Percentiles rank a stretch among this genome's conserved stretches.
Evolutionary conservation across 495 filamentous ascomycete genomes (phyloP).

Genomic region (Penicillium nucicola): DNA sequence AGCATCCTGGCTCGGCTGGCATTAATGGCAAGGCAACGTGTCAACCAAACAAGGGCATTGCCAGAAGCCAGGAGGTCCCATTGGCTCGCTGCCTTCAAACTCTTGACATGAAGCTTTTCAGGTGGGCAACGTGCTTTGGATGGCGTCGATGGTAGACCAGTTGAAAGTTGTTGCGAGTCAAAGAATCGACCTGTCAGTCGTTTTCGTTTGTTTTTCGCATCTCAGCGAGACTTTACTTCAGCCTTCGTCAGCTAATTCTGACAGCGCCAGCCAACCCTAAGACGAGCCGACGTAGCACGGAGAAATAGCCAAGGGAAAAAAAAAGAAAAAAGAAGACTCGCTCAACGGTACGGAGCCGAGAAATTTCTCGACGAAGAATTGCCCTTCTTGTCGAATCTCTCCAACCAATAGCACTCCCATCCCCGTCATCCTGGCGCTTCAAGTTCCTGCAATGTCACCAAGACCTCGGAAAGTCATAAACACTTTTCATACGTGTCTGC

Average conservation of each 20-base stretch:
- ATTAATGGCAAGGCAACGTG: slow-evolving; percentile 6
- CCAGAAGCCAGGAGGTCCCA: neutral
- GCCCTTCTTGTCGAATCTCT: slow-evolving; percentile 20
- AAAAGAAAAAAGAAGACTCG: slow-evolving; percentile 14
- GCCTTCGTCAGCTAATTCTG: slow-evolving; percentile 15
- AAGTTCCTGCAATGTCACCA: slow-evolving; percentile 14
- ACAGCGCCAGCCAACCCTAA: slow-evolving; percentile 18
- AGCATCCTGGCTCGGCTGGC: slow-evolving; percentile 1
- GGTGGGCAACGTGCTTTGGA: slow-evolving; percentile 15
- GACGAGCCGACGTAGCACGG: slow-evolving; percentile 11
- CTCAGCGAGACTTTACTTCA: slow-evolving; percentile 5
- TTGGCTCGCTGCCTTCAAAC: slow-evolving; percentile 2
- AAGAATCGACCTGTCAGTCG: neutral
- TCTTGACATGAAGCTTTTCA: slow-evolving; percentile 5
- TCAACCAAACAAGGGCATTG: slow-evolving; percentile 2
- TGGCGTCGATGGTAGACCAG: slow-evolving; percentile 14
- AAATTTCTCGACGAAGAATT: slow-evolving; percentile 9
- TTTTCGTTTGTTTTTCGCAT: neutral
- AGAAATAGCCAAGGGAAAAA: slow-evolving; percentile 7
- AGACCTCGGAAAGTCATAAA: slow-evolving; percentile 15
- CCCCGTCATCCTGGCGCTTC: neutral
- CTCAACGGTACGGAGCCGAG: slow-evolving; percentile 19
- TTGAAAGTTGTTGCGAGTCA: neutral
- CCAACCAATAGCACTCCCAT: neutral
- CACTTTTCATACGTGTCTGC: slow-evolving; percentile 22